Conservation (phyloP, 2,329 filamentous ascomycete species). For the Penicillium sp. region DNA sequence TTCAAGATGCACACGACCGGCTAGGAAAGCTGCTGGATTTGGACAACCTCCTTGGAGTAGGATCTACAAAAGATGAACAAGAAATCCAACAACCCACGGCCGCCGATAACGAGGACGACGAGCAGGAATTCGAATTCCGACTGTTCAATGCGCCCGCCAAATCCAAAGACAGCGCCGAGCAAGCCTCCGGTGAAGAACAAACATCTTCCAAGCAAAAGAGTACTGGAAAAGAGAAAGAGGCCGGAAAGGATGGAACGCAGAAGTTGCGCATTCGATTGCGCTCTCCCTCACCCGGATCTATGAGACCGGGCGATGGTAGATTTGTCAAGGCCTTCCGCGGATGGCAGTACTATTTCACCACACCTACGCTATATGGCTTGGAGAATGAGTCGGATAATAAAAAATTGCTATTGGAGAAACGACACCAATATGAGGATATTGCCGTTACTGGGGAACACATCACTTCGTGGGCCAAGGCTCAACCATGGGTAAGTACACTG, state of each 20-base stretch:
- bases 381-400: slow-evolving; percentile 15
- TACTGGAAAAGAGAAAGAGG: background rate
- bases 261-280: slow-evolving; percentile 45
- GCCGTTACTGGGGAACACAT: slow-evolving; percentile 42
- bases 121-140: slow-evolving; percentile 50
- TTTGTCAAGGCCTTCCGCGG: slow-evolving; percentile 47
- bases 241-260: slow-evolving; percentile 28
- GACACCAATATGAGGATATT: slow-evolving; percentile 39
- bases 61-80: slow-evolving; percentile 6
- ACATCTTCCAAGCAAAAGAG: background rate
- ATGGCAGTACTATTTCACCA: slow-evolving; percentile 48
- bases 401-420: slow-evolving; percentile 18
- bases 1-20: slow-evolving; percentile 35
- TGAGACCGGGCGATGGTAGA: slow-evolving; percentile 34
- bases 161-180: slow-evolving; percentile 10
- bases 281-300: slow-evolving; percentile 41
- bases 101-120: slow-evolving; percentile 32
- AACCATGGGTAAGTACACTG: slow-evolving; percentile 39
- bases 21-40: slow-evolving; percentile 40
- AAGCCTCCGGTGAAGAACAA: background rate
- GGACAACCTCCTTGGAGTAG: slow-evolving; percentile 26
- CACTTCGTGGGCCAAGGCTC: slow-evolving; percentile 31
- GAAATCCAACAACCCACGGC: background rate
- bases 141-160: slow-evolving; percentile 42
- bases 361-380: slow-evolving; percentile 33